phyloP scores from a whole-genome alignment of 768 basidiomycete genomes.

The Tylopilus sp. region DNA sequence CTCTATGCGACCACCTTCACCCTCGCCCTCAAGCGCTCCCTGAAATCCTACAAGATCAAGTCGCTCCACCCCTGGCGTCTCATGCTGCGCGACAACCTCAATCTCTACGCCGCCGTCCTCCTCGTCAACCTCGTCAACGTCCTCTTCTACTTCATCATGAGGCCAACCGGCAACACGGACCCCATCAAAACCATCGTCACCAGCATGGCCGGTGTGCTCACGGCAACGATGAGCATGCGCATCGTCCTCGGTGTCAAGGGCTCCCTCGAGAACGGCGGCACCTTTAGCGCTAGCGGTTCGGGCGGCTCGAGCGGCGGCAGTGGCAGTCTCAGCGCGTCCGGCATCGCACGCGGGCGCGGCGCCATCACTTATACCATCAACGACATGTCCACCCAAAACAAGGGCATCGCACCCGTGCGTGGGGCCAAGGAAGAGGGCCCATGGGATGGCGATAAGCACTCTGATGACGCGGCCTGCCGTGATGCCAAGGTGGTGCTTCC shows the following conservation, averaged over 20 bases:
- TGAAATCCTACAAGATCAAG: slow-evolving; percentile 36
- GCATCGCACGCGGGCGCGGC: slow-evolving; percentile 26
- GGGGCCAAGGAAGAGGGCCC: slow-evolving; percentile 37
- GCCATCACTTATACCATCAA: slow-evolving; percentile 39
- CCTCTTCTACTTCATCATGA: slow-evolving; percentile 84
- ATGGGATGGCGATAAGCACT: slow-evolving; percentile 38
- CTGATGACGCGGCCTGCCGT: slow-evolving; percentile 36
- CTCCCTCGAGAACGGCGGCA: slow-evolving; percentile 66
- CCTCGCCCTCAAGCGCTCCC: slow-evolving; percentile 24
- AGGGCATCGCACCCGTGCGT: slow-evolving; percentile 45
- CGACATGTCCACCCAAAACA: slow-evolving; percentile 50
- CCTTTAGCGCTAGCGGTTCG: slow-evolving; percentile 56
- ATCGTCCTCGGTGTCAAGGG: slow-evolving; percentile 82
- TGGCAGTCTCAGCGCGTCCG: slow-evolving; percentile 33
- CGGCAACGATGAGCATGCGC: slow-evolving; percentile 84
- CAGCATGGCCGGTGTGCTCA: slow-evolving; percentile 83
- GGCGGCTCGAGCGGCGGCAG: slow-evolving; percentile 46
- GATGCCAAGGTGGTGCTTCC: slow-evolving; percentile 36
- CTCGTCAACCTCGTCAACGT: slow-evolving; percentile 80
- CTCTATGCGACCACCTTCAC: slow-evolving; percentile 43
- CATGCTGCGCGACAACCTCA: slow-evolving; percentile 87
- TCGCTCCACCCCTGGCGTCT: slow-evolving; percentile 72
- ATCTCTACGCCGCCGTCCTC: slow-evolving; percentile 80
- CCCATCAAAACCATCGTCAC: slow-evolving; percentile 81
- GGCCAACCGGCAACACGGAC: slow-evolving; percentile 56